Percentiles rank a stretch among this genome's conserved stretches.
phyloP scores from a whole-genome alignment of 805 yeast species.

The Ogataea wickerhamii region DNA sequence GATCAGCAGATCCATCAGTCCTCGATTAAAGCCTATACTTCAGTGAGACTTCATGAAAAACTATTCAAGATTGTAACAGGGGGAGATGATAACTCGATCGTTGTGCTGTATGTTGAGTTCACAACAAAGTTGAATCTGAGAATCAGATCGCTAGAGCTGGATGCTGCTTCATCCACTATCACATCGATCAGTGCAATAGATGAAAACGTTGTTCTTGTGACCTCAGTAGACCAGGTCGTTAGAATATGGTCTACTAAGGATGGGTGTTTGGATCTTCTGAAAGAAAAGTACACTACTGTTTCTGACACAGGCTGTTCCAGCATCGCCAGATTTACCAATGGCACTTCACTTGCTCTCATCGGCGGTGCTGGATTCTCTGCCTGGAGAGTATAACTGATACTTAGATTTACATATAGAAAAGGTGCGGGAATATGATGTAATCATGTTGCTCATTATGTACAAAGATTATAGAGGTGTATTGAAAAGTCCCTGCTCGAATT shows the following conservation, averaged over 20 bases:
- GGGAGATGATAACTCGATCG: conserved; percentile 87
- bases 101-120: conserved; percentile 33
- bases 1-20: conserved; percentile 73
- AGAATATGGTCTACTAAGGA: conserved; percentile 56
- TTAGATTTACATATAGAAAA: not conserved
- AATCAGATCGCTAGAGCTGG: conserved; percentile 35
- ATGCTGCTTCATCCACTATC: conserved; percentile 85
- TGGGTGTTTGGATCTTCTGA: conserved; percentile 28
- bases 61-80: conserved; percentile 56
- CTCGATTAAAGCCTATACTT: conserved; percentile 65
- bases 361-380: conserved; percentile 78
- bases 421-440: not conserved
- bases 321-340: conserved; percentile 27
- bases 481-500: too few species aligned
- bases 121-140: conserved; percentile 25
- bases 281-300: conserved; percentile 64
- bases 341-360: conserved; percentile 39
- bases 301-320: conserved; percentile 87
- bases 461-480: not conserved
- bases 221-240: conserved; percentile 82
- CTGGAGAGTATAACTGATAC: conserved; percentile 20
- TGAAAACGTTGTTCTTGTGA: conserved; percentile 43
- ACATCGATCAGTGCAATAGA: conserved; percentile 52
- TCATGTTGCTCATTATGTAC: not conserved
- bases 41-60: conserved; percentile 6